A percentile compares a stretch with the other conserved stretches of the same genome.
phyloP scores from a whole-genome alignment of 1,284 basidiomycete species.

The Trichosporon inkin region DNA sequence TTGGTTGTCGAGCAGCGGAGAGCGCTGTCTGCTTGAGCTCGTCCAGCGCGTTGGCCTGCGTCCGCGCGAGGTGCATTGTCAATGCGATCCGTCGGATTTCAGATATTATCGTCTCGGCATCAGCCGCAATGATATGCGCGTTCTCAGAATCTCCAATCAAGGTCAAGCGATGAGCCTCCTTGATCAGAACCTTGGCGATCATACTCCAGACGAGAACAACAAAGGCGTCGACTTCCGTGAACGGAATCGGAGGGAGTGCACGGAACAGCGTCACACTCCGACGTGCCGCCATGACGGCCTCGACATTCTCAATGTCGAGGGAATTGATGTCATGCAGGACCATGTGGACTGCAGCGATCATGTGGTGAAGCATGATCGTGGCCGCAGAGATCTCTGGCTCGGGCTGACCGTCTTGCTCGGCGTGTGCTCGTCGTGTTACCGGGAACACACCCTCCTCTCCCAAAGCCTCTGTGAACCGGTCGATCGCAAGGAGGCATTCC shows the following conservation, averaged over 20 bases:
- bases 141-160: slow-evolving; percentile 25
- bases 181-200: slow-evolving; percentile 39
- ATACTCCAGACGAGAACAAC: slow-evolving; percentile 43
- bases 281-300: slow-evolving; percentile 38
- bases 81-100: slow-evolving; percentile 28
- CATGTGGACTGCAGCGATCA: slow-evolving; percentile 37
- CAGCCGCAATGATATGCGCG: slow-evolving; percentile 11
- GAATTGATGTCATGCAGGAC: slow-evolving; percentile 45
- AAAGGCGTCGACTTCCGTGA: slow-evolving; percentile 41
- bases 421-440: slow-evolving; percentile 29
- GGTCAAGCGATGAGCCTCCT: slow-evolving; percentile 37
- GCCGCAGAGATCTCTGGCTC: slow-evolving; percentile 30
- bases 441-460: slow-evolving; percentile 43
- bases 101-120: slow-evolving; percentile 15
- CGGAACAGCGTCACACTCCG: slow-evolving; percentile 35
- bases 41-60: slow-evolving; percentile 35
- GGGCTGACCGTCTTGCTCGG: slow-evolving; percentile 30
- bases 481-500: slow-evolving; percentile 34
- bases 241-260: slow-evolving; percentile 30
- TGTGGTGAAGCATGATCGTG: slow-evolving; percentile 40
- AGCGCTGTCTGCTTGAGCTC: slow-evolving; percentile 33
- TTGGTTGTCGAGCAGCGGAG: background rate
- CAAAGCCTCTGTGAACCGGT: slow-evolving; percentile 26
- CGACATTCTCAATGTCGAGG: slow-evolving; percentile 34
- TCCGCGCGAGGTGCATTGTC: slow-evolving; percentile 38